Conservation (phyloP, 192 early-diverging fungal genomes). For the Umbelopsis ramanniana region DNA sequence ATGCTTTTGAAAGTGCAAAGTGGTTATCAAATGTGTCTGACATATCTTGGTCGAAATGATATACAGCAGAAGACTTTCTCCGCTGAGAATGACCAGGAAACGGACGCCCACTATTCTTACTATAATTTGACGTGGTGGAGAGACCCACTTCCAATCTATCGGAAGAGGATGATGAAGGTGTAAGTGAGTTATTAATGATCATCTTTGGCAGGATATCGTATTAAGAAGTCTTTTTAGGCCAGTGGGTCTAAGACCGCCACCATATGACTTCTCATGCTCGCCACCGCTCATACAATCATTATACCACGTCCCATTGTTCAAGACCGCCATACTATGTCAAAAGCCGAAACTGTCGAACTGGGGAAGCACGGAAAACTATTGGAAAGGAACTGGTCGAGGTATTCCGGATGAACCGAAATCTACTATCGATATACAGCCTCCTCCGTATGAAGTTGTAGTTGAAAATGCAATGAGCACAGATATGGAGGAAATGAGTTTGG, state of each 20-base stretch:
- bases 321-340: conserved; percentile 33
- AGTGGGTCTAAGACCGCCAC: conserved; percentile 36
- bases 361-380: conserved; percentile 42
- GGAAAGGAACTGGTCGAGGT: conserved; percentile 40
- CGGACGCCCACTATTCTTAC: not conserved
- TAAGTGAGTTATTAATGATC: conserved; percentile 1
- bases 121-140: conserved; percentile 33
- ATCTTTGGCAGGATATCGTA: not conserved
- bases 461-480: not conserved
- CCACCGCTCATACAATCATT: conserved; percentile 44
- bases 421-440: not conserved
- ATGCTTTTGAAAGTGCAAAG: not conserved
- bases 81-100: not conserved
- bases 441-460: not conserved
- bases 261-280: conserved; percentile 30
- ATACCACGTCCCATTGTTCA: conserved; percentile 46
- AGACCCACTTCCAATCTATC: conserved; percentile 31
- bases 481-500: not conserved
- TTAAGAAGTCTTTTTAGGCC: conserved; percentile 31
- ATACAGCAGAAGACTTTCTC: too few relatives aligned
- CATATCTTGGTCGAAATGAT: too few relatives aligned
- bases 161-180: conserved; percentile 12
- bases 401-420: conserved; percentile 6
- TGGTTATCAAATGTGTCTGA: not conserved
- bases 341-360: conserved; percentile 39